Evolutionary conservation across 2,329 filamentous ascomycete genomes (phyloP).

Genomic region (Diaporthe sp.): DNA sequence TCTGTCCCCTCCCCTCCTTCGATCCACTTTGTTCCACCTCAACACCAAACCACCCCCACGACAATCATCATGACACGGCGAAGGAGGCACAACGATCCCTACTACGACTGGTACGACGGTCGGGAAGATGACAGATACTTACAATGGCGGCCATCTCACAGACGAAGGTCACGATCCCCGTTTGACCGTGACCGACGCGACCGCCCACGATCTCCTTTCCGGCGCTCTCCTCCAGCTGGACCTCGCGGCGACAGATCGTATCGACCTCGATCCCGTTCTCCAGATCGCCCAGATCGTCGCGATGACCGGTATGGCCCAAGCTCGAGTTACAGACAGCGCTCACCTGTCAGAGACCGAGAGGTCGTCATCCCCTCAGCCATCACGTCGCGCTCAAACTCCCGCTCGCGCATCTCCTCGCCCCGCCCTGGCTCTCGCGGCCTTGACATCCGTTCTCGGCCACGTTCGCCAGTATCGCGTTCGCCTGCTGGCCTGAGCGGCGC

Average conservation of each 20-base stretch:
- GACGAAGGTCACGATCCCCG: slow-evolving; percentile 68
- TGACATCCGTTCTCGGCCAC: slow-evolving; percentile 61
- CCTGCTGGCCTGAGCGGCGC: slow-evolving; percentile 42
- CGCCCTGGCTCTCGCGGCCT: slow-evolving; percentile 58
- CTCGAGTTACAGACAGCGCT: slow-evolving; percentile 59
- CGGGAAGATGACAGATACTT: slow-evolving; percentile 14
- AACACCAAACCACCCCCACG: slow-evolving; percentile 20
- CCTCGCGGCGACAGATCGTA: slow-evolving; percentile 58
- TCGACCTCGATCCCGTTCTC: slow-evolving; percentile 65
- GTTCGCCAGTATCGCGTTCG: slow-evolving; percentile 57
- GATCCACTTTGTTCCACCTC: background rate
- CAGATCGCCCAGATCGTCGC: slow-evolving; percentile 62
- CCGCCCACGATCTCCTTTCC: slow-evolving; percentile 52
- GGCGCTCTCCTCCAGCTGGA: slow-evolving; percentile 54
- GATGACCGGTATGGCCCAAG: slow-evolving; percentile 54
- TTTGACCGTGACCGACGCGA: slow-evolving; percentile 63
- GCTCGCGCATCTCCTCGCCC: slow-evolving; percentile 67
- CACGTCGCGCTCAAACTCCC: slow-evolving; percentile 57
- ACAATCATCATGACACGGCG: slow-evolving; percentile 31
- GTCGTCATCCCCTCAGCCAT: slow-evolving; percentile 64
- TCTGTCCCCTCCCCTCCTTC: background rate
- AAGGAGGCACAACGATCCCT: background rate
- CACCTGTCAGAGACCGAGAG: slow-evolving; percentile 59
- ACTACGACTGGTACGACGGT: background rate
- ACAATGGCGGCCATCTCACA: slow-evolving; percentile 43